Base-by-base conservation (phyloP, 176 grass and related monocot genomes). In the Oryza rufipogon region DNA sequence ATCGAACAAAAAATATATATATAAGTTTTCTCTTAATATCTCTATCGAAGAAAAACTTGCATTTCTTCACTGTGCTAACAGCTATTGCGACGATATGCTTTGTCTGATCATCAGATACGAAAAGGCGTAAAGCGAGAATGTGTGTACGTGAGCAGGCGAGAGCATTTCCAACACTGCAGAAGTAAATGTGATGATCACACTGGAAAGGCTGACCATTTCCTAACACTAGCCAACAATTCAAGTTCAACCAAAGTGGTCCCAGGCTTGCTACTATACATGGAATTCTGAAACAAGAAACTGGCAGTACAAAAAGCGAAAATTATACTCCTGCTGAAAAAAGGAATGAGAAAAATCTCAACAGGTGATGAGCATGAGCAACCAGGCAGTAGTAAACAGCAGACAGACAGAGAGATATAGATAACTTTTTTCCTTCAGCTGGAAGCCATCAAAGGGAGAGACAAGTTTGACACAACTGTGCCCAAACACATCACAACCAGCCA, bases 381-480 rank as follows among this genome's bases (percentile, higher is more conserved):
- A 79, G 47, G 2, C 26, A 64, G 39, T 8, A 6, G 46, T 19
- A 7, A 52, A 11, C 64, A 52, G 38, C 70, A 85, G 51, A 70
- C 71, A 77, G 56, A 23, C 17, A 56, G 5, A 56, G 5, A 19
- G 39, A 61, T 49, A 15, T 80, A 30, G 32, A 49, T 49, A 49
- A 49, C 3, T 61, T 54, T 67, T 67, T 77, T 81, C 71, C 78
- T 77, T 70, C 51, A 77, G 36, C 25, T 71, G 46, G 67, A 77
- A 86, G 75, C 41, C 58, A 82, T 73, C 70, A 73, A 86, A 66
- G 78, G 66, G 45, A 56, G 73, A 38, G 80, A 71, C 86, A 77
- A 52, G 73, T 44, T 89, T 76, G 71, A 81, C 77, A 81, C 71
- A 44, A 46, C 11, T 77, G 83, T 67, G 76, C 47, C 36, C 73